These are phyloP conservation scores for Apiospora sp. DNA, from an alignment of 2,329 filamentous ascomycete genomes.

Conservation along the genomic window DNA sequence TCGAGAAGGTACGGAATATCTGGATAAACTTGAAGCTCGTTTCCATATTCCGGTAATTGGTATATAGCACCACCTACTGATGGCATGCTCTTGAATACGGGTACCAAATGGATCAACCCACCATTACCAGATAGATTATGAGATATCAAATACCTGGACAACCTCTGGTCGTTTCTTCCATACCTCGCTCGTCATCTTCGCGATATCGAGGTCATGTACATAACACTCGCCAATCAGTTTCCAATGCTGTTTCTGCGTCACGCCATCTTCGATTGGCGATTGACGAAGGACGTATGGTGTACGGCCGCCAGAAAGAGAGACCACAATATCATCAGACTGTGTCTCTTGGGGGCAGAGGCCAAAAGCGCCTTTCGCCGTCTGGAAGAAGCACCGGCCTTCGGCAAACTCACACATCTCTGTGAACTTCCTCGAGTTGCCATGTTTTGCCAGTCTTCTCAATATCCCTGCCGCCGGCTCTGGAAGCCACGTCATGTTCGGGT, in stretches of 20 bases:
- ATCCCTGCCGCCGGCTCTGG: constrained; percentile 1
- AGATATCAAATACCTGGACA: neutral
- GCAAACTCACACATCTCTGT: constrained; percentile 26
- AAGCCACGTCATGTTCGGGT: constrained; percentile 22
- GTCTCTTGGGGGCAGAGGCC: constrained; percentile 23
- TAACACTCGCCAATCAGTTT: constrained; percentile 22
- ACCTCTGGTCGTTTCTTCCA: constrained; percentile 1
- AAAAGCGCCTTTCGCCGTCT: constrained; percentile 5
- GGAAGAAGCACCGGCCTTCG: constrained; percentile 25
- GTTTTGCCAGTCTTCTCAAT: constrained; percentile 16
- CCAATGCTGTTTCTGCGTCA: neutral
- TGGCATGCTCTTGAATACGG: neutral
- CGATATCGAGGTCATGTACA: constrained; percentile 23
- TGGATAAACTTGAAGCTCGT: neutral
- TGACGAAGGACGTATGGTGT: constrained; percentile 21
- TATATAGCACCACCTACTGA: neutral
- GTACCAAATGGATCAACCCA: neutral
- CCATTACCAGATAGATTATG: neutral
- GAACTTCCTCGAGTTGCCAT: constrained; percentile 21
- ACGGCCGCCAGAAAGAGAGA: constrained; percentile 12
- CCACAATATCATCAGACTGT: constrained; percentile 11
- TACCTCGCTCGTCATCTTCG: neutral
- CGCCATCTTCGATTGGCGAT: neutral
- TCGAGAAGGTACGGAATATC: neutral
- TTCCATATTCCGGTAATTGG: neutral